Evolutionary conservation across 106 monocot genomes (phyloP), one percentile per base, ranked within the genome.

Genomic region (Dioscorea alata): DNA sequence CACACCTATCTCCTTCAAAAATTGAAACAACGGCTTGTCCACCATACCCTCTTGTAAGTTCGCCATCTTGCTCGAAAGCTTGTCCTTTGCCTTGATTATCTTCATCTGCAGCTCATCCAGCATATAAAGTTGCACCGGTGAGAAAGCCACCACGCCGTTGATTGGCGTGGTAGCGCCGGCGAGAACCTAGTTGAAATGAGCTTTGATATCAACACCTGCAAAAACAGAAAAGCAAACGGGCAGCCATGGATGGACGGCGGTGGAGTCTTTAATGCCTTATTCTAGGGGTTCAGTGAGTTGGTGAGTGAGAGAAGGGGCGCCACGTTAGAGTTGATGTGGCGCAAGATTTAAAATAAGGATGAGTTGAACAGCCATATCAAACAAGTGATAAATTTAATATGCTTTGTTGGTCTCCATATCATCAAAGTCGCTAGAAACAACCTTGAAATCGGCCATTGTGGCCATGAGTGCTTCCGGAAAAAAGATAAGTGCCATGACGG

Each of bases 171-270:
- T 8, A 6, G 12, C 63, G 16, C 60, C 68, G 35, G 13, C 14
- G 33, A 84, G 50, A 48, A 71, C 33, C 50, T 83, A 80, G 7
- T 75, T 53, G 24, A 88, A 33, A 15, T 70, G 75, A 10, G 53
- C 67, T 49, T 88, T 78, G 42, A 84, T 59, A 24, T 64, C 75
- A 4, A 21, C 60, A 57, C 78, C 75, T 23, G 75, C 23, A n/a
- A 50, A 84, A 68, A 14, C 72, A 51, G 75, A 81, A 84, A 33
- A 88, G 48, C 33, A 88, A 80, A 25, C 81, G 84, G 65, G 84
- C 76, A 64, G 54, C 33, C 66, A 87, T 69, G 34, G 87, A 53
- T 2, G 87, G 83, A 12, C 83, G 79, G 76, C n/a, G n/a, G n/a
- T n/a, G n/a, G n/a, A n/a, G n/a, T n/a, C n/a, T n/a, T n/a, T n/a